A percentile compares a stretch with the other conserved stretches of the same genome.
phyloP scores from a whole-genome alignment of 805 yeast species.

The Candida yuanshanica region DNA sequence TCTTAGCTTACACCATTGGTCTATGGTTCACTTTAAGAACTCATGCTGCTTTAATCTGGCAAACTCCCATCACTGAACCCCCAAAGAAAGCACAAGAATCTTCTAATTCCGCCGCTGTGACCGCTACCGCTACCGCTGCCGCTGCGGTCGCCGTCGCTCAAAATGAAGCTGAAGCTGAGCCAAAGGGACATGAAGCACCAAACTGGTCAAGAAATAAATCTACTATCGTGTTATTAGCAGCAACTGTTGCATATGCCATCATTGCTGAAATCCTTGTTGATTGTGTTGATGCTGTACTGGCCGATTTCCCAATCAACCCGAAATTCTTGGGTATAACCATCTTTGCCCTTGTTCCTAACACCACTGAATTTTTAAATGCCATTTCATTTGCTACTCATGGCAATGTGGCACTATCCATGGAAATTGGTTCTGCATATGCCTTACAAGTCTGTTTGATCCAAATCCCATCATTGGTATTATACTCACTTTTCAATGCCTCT shows the following conservation, averaged over 20 bases:
- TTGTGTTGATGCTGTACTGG: slow-evolving; percentile 85
- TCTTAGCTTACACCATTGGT: slow-evolving; percentile 83
- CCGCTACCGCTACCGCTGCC: not conserved
- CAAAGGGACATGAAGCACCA: slow-evolving; percentile 87
- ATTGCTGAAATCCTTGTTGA: slow-evolving; percentile 93
- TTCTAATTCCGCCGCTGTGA: not conserved
- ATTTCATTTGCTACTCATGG: slow-evolving; percentile 95
- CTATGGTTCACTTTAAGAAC: slow-evolving; percentile 90
- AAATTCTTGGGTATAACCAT: slow-evolving; percentile 90
- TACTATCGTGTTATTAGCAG: slow-evolving; percentile 70
- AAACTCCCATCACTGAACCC: slow-evolving; percentile 43
- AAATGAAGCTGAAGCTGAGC: slow-evolving; percentile 7
- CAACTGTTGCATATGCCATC: slow-evolving; percentile 83
- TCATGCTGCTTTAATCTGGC: slow-evolving; percentile 96
- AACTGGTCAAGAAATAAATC: slow-evolving; percentile 91
- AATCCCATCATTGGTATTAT: slow-evolving; percentile 83
- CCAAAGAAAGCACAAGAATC: slow-evolving; percentile 17
- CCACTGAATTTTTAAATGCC: slow-evolving; percentile 95
- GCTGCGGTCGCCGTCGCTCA: not conserved
- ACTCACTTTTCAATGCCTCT: slow-evolving; percentile 49
- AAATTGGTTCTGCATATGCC: slow-evolving; percentile 96
- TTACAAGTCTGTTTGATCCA: slow-evolving; percentile 91
- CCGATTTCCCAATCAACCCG: slow-evolving; percentile 76
- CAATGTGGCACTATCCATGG: slow-evolving; percentile 94
- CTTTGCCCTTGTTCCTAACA: slow-evolving; percentile 93